These are phyloP conservation scores for Venturia oleaginea DNA, from an alignment of 2,329 filamentous ascomycete species.

Conservation along the genomic window DNA sequence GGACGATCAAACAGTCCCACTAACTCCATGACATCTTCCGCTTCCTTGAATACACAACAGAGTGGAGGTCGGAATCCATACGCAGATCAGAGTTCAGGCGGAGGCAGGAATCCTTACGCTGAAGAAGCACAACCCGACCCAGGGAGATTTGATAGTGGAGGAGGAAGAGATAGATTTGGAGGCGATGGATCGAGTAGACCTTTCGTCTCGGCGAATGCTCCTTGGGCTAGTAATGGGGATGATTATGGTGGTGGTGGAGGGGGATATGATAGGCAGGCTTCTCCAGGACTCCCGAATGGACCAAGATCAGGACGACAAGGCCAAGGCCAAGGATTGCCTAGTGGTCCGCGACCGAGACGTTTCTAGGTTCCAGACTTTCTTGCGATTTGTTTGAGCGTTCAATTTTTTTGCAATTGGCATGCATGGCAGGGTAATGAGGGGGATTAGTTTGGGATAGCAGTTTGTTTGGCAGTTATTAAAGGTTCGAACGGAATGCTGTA, in stretches of 20 bases:
- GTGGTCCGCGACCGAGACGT: slow-evolving; percentile 26
- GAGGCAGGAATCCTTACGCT: slow-evolving; percentile 8
- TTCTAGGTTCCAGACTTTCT: not conserved
- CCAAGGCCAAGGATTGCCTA: slow-evolving; percentile 27
- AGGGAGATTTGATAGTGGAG: slow-evolving; percentile 2
- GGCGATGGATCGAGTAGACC: slow-evolving; percentile 20
- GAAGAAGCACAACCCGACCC: not conserved
- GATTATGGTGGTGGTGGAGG: slow-evolving; percentile 16
- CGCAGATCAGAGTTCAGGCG: not conserved
- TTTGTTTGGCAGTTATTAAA: not conserved
- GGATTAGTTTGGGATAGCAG: not conserved
- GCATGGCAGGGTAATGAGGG: not conserved
- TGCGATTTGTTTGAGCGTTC: not conserved
- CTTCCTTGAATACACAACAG: not conserved
- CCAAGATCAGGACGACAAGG: slow-evolving; percentile 20
- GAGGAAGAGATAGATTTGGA: slow-evolving; percentile 8
- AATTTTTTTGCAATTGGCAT: not conserved
- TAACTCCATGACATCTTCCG: slow-evolving; percentile 21
- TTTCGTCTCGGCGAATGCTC: slow-evolving; percentile 25
- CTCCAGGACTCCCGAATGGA: slow-evolving; percentile 6
- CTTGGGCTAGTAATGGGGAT: slow-evolving; percentile 25
- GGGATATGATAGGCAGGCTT: not conserved
- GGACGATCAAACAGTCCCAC: slow-evolving; percentile 50
- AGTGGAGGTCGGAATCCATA: not conserved
- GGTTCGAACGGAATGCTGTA: not conserved